Percentiles rank a stretch among this genome's conserved stretches.
Conservation (phyloP, 805 yeast species). For the Metschnikowia picachoensis region DNA sequence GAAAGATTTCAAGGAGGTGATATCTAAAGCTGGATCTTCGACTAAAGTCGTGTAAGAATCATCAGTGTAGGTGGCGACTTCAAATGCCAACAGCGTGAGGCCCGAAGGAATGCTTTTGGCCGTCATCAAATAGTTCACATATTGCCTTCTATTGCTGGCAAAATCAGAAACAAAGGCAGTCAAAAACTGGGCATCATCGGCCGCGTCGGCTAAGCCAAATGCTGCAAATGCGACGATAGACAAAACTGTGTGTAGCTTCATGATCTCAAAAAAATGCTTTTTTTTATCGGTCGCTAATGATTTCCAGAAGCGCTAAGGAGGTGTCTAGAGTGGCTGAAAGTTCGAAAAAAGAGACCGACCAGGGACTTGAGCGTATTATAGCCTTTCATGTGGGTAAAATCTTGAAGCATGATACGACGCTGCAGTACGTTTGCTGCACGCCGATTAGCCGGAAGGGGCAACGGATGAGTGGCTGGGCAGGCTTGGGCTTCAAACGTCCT, state of each 20-base stretch:
- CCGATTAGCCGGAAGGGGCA: too few relatives aligned
- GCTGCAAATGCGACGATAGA: constrained; percentile 10
- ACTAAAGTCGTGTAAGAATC: constrained; percentile 42
- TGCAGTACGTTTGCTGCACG: too few relatives aligned
- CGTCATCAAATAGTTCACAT: constrained; percentile 28
- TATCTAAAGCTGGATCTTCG: constrained; percentile 15
- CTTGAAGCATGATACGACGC: too few relatives aligned
- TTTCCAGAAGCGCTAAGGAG: not conserved
- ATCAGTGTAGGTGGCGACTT: constrained; percentile 40
- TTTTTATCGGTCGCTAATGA: not conserved
- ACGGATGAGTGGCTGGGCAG: too few relatives aligned
- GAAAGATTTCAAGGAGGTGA: constrained; percentile 25
- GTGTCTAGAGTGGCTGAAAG: not conserved
- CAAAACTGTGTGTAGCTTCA: constrained; percentile 19
- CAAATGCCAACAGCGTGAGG: constrained; percentile 28
- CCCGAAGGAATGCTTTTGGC: constrained; percentile 27
- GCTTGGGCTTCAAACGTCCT: too few relatives aligned
- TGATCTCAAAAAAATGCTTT: constrained; percentile 4
- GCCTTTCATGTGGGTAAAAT: too few relatives aligned
- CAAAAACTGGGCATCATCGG: constrained; percentile 21
- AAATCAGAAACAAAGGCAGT: constrained; percentile 38
- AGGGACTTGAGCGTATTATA: too few relatives aligned
- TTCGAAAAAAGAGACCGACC: too few relatives aligned
- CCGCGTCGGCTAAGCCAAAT: constrained; percentile 6
- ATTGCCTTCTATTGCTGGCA: constrained; percentile 27